Base-by-base conservation (phyloP, 2,329 filamentous ascomycete species). In the Nigrograna mackinnonii region DNA sequence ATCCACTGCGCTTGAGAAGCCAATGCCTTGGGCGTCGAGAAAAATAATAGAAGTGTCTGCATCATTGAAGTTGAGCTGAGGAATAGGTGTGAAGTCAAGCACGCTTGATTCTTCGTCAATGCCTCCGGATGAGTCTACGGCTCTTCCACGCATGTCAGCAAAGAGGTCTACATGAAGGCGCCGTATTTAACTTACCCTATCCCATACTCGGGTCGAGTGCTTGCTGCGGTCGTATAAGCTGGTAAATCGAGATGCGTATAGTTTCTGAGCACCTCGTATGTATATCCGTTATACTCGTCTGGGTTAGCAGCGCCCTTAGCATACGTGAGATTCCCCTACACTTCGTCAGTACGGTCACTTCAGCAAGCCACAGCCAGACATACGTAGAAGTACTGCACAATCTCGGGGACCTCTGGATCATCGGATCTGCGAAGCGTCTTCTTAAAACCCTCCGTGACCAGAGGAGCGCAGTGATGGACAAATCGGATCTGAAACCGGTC, bases 391-490 rank as follows among this genome's bases (percentile, higher is more conserved):
- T 33, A 33, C 19, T 36, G 34, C 6, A 17, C 34, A 12, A 36
- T 17, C 24, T 28, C 24, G 6, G 34, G 34, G 20, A 36, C 34
- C 9, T 28, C n/a, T n/a, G 24, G n/a, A 22, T 36, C 34, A 17
- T 36, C 22, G 2, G 34, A 22, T 12, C 34, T 20, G 6, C 22
- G 12, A 11, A 36, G 20, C 7, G 22, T 22, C 17, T 9, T 36
- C 22, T 36, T 36, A 4, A 21, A 17, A 6, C 34, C 34, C 22
- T 36, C 7, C 21, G 18, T 36, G 7, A 21, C 19, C 12, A 36
- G 21, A 12, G 47, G 47, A 11, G 44, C 44, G 26, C 44, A 50
- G 12, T 45, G 41, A 13, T 24, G 26, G 3, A 42, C 39, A 5
- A 20, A 26, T 28, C 48, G 12, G 9, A 45, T 32, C 22, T 39